Base-by-base conservation (phyloP, 768 basidiomycete genomes). In the Lactarius sp. region DNA sequence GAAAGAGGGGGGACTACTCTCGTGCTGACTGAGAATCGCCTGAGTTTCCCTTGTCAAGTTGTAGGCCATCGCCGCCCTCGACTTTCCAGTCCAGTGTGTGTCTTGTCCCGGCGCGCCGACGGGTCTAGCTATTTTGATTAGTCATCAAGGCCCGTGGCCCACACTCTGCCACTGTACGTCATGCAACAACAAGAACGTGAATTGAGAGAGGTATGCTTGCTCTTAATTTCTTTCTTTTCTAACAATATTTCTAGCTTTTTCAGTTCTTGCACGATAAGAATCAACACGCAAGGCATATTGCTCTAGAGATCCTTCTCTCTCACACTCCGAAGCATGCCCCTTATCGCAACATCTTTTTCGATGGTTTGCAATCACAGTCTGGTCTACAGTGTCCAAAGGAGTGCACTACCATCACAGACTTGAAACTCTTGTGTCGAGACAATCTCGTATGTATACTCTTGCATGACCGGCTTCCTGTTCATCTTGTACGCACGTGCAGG, bases 351-450 rank as follows among this genome's bases (percentile, higher is more conserved):
- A 86, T 95, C 62, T 94, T 96, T 77, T 83, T 92, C 58, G 71
- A 80, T 10, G 84, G 83, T 31, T 74, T 87, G 37, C 78, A 82
- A 55, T 74, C 77, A 10, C 46, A 49, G 36, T 82, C 85, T 18
- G 85, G 85, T 2, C 71, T 89, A 18, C 77, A 85, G 67, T 78
- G 82, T 60, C 70, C 76, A 42, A 82, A 83, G 69, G 91, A 90
- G 64, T 85, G 81, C 59, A 82, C 86, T 65, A 68, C 86, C 41
- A 84, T 96, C 58, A 79, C 85, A 52, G 92, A 96, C 77, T 71
- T 98, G 66, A 95, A 94, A 71, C 71, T 90, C 0, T 76, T 98
- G 52, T 98, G 95, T 74, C 77, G 91, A 68, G 96, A 98, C 75
- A 90, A 92, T 72, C 80, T 92, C 57, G 94, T 89, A 67, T 54